These are phyloP conservation scores for Solanum piurae DNA, from an alignment of 257 asterid species.

Conservation along the genomic window DNA sequence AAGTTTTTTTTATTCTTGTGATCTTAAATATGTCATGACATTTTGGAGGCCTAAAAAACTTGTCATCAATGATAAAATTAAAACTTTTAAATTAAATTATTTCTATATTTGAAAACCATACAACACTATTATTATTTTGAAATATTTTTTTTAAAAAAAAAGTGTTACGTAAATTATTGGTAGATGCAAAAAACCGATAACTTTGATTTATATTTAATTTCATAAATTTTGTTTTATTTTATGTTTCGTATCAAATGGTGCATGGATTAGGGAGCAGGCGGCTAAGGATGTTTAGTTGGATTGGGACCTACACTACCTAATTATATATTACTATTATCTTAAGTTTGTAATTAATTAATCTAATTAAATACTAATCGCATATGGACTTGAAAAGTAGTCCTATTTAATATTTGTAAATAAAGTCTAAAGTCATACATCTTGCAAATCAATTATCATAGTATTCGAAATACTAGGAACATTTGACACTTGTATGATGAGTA, in stretches of 20 bases:
- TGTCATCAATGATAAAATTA: not conserved
- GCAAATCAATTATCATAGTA: not conserved
- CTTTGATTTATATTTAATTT: not conserved
- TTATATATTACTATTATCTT: not conserved
- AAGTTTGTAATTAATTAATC: not conserved
- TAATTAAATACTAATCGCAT: not conserved
- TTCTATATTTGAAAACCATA: not conserved
- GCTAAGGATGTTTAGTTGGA: not conserved
- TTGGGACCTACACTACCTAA: too few relatives aligned
- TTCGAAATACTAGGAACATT: not conserved
- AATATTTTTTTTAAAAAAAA: too few relatives aligned
- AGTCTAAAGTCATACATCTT: not conserved
- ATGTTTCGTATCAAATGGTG: not conserved
- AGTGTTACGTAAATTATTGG: not conserved
- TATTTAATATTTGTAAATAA: not conserved
- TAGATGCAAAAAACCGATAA: not conserved
- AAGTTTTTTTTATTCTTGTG: too few relatives aligned
- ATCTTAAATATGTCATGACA: not conserved
- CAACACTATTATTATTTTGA: not conserved
- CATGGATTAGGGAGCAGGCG: not conserved
- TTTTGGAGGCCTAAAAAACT: not conserved
- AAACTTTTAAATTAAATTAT: not conserved
- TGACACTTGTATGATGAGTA: not conserved
- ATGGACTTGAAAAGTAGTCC: not conserved
- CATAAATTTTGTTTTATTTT: not conserved